phyloP scores from a whole-genome alignment of 805 yeast genomes.

The Wickerhamiella brachini region DNA sequence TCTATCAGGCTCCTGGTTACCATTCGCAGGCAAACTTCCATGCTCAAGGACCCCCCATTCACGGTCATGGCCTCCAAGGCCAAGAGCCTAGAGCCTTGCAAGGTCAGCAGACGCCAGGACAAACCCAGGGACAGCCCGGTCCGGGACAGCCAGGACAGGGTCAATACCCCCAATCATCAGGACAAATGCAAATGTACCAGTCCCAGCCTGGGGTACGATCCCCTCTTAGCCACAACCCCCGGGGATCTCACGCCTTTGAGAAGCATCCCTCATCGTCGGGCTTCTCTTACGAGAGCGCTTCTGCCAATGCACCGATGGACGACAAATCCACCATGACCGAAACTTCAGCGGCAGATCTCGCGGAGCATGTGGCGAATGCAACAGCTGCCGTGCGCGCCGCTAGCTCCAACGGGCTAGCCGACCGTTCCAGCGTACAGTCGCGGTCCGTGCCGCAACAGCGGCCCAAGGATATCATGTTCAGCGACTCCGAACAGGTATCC shows the following conservation, averaged over 20 bases:
- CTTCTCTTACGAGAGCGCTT: background rate
- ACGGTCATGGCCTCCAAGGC: background rate
- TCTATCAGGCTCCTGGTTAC: background rate
- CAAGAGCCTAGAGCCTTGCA: background rate
- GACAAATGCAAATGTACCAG: background rate
- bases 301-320: background rate
- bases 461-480: background rate
- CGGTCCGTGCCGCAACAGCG: background rate
- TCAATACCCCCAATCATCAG: background rate
- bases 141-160: too few species aligned
- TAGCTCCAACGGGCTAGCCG: background rate
- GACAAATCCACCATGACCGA: background rate
- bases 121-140: too few species aligned
- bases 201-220: background rate
- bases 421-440: background rate
- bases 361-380: background rate
- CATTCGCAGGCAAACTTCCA: background rate
- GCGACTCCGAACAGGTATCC: constrained; percentile 4
- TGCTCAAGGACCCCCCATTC: background rate
- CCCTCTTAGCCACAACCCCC: background rate
- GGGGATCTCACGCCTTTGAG: background rate
- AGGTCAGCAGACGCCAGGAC: background rate
- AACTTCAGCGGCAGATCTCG: background rate
- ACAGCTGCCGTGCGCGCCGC: background rate
- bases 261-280: background rate